A percentile compares a stretch with the other conserved stretches of the same genome.
Conservation (phyloP, 768 basidiomycete species). For the Lactarius pseudohatsudake region DNA sequence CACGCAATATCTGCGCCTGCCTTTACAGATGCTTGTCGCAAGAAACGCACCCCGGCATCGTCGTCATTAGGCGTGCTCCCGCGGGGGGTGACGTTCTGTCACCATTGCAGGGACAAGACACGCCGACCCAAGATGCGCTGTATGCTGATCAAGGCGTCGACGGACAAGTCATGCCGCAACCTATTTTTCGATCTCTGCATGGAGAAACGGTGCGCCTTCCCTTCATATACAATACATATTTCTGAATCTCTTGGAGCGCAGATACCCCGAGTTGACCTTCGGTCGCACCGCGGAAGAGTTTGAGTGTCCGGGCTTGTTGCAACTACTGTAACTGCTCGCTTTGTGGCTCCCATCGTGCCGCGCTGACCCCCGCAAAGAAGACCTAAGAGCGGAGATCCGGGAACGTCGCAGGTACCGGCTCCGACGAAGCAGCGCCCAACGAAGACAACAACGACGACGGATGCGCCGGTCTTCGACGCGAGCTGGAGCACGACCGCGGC, state of each 20-base stretch:
- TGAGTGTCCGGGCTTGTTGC: constrained; percentile 48
- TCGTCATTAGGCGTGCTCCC: too few species aligned
- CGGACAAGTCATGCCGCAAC: constrained; percentile 7
- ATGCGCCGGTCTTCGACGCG: too few species aligned
- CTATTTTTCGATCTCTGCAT: constrained; percentile 25
- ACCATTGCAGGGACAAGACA: constrained; percentile 23
- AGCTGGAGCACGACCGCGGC: too few species aligned
- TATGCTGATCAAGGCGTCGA: not conserved
- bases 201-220: constrained; percentile 18
- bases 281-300: constrained; percentile 34
- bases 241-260: constrained; percentile 23
- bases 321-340: constrained; percentile 49
- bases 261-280: constrained; percentile 44
- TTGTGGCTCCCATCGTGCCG: constrained; percentile 32
- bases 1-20: too few species aligned
- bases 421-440: not conserved
- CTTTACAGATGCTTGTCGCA: not conserved
- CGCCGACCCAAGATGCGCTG: constrained; percentile 21
- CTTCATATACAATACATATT: not conserved
- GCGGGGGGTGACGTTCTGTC: constrained; percentile 5
- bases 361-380: too few species aligned
- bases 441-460: too few species aligned
- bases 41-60: not conserved
- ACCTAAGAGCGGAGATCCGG: too few species aligned
- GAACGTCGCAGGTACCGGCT: not conserved